Evolutionary conservation across 2,329 filamentous ascomycete species (phyloP).

Genomic region (Talaromyces sp.): DNA sequence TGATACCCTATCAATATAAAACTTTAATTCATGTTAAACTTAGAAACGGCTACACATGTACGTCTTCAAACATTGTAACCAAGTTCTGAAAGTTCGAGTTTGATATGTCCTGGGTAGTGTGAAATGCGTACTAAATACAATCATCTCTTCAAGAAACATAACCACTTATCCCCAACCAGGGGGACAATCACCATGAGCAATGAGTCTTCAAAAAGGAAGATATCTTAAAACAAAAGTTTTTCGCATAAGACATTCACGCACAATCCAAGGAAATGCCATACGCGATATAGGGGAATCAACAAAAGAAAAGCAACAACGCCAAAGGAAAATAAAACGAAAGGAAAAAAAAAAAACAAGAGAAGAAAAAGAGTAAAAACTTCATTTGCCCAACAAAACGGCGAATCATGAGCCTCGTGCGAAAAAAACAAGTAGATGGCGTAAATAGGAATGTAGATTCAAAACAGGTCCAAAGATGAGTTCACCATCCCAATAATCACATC

Average conservation of each 20-base stretch:
- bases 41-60: not conserved
- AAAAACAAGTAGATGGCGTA: not conserved
- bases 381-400: not conserved
- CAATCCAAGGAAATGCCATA: constrained; percentile 4
- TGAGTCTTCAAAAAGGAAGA: constrained; percentile 3
- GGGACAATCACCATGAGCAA: not conserved
- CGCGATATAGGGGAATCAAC: constrained; percentile 6
- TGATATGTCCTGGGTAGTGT: not conserved
- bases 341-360: not conserved
- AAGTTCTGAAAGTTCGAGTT: not conserved
- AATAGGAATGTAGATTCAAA: not conserved
- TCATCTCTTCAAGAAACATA: constrained; percentile 9
- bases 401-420: not conserved
- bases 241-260: constrained; percentile 12
- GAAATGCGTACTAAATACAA: constrained; percentile 4
- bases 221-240: constrained; percentile 1
- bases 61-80: not conserved
- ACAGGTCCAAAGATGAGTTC: not conserved
- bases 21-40: not conserved
- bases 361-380: not conserved
- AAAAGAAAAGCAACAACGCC: constrained; percentile 4
- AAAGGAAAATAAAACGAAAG: not conserved
- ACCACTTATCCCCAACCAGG: constrained; percentile 3
- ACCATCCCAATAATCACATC: not conserved
- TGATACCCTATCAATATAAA: not conserved